These are phyloP conservation scores for Phoenix roebelenii DNA, from an alignment of 176 grass and related monocot species.

Conservation along the genomic window DNA sequence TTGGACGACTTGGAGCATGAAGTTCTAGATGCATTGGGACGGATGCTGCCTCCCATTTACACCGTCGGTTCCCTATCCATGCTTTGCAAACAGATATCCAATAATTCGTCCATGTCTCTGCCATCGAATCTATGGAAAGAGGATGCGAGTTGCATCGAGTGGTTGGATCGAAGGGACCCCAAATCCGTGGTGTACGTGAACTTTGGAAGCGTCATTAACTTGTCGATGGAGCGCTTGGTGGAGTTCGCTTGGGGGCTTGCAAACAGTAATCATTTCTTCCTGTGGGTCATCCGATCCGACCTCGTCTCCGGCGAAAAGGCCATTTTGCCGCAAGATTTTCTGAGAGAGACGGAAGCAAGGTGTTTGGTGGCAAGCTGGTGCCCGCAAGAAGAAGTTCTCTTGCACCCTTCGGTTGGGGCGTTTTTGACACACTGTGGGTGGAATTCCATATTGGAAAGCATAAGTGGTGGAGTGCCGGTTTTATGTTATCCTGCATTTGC, in stretches of 20 bases:
- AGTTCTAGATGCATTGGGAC: slow-evolving; percentile 23
- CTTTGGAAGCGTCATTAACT: too few species aligned
- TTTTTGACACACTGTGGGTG: slow-evolving; percentile 42
- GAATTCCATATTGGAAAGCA: slow-evolving; percentile 31
- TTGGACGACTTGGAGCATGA: slow-evolving; percentile 34
- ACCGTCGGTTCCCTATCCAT: too few species aligned
- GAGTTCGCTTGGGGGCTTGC: too few species aligned
- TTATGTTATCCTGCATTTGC: slow-evolving; percentile 30
- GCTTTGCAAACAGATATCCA: too few species aligned
- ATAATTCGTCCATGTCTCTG: too few species aligned
- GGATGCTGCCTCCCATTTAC: neutral
- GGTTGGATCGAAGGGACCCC: too few species aligned
- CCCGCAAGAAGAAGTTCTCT: slow-evolving; percentile 26
- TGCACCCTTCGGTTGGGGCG: slow-evolving; percentile 25
- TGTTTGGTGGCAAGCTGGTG: slow-evolving; percentile 36
- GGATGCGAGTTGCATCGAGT: too few species aligned
- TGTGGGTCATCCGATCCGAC: neutral
- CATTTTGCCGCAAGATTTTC: slow-evolving; percentile 1
- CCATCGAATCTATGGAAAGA: too few species aligned
- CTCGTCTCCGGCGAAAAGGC: slow-evolving; percentile 1
- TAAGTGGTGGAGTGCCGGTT: neutral
- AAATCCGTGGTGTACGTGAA: too few species aligned
- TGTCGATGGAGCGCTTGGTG: too few species aligned
- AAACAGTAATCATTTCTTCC: too few species aligned
- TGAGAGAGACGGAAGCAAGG: slow-evolving; percentile 9